Percentiles rank a stretch among this genome's conserved stretches.
phyloP scores from a whole-genome alignment of 352 stramenopile species.

The Elongisporangium undulatum region DNA sequence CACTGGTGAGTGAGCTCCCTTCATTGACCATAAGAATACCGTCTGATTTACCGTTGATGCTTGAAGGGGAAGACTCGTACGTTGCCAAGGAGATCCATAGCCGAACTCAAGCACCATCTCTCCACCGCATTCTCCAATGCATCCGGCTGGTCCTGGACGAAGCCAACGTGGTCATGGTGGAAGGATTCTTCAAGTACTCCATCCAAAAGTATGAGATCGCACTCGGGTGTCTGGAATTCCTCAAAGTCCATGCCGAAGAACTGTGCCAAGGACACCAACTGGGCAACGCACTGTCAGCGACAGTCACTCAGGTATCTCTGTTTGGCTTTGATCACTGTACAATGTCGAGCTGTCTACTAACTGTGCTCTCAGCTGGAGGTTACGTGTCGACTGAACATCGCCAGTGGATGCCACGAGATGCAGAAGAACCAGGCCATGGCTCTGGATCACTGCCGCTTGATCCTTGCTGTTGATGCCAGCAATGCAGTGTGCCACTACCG shows the following conservation, averaged over 20 bases:
- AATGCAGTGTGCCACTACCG: slow-evolving; percentile 37
- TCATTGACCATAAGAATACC: not conserved
- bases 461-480: slow-evolving; percentile 26
- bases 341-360: too few relatives aligned
- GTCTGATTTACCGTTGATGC: not conserved
- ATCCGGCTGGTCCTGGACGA: slow-evolving; percentile 39
- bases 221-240: slow-evolving; percentile 23
- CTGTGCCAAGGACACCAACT: not conserved
- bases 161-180: slow-evolving; percentile 53
- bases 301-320: not conserved
- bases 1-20: slow-evolving; percentile 10
- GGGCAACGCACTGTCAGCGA: not conserved
- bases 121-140: slow-evolving; percentile 13
- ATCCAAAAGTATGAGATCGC: slow-evolving; percentile 47
- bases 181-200: slow-evolving; percentile 65
- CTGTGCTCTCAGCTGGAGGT: slow-evolving; percentile 25
- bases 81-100: not conserved
- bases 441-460: slow-evolving; percentile 38
- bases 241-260: not conserved
- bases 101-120: not conserved
- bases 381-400: slow-evolving; percentile 63
- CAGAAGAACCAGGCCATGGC: slow-evolving; percentile 37
- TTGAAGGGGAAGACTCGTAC: slow-evolving; percentile 1
- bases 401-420: slow-evolving; percentile 55
- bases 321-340: too few relatives aligned